These are phyloP conservation scores for Fusarium secorum DNA, from an alignment of 2,329 filamentous ascomycete genomes.

Conservation along the genomic window DNA sequence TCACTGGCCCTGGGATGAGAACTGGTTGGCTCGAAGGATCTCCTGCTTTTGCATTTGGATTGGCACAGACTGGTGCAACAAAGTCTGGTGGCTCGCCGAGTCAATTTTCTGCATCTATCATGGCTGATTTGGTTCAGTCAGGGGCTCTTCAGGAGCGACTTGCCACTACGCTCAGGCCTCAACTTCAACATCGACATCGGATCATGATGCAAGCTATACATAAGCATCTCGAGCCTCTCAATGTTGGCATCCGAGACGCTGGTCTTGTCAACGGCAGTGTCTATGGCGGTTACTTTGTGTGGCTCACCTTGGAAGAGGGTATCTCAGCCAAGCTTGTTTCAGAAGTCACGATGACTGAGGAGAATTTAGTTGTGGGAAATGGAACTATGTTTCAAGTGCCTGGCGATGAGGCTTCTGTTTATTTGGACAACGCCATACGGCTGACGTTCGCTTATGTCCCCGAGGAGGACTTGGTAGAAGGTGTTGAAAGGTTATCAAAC, in stretches of 20 bases:
- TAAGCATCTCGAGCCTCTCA: constrained; percentile 67
- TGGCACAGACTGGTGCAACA: constrained; percentile 62
- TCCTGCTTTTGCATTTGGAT: constrained; percentile 58
- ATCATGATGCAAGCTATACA: constrained; percentile 67
- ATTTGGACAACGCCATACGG: constrained; percentile 68
- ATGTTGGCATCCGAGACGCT: constrained; percentile 56
- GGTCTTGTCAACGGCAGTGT: constrained; percentile 54
- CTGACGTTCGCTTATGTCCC: constrained; percentile 79
- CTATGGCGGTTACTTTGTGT: constrained; percentile 87
- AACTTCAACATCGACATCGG: constrained; percentile 55
- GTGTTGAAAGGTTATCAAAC: constrained; percentile 67
- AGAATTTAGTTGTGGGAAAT: constrained; percentile 72
- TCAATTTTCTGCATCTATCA: constrained; percentile 61
- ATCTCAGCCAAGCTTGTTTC: constrained; percentile 64
- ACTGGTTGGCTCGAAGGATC: constrained; percentile 89
- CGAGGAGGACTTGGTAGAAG: constrained; percentile 70
- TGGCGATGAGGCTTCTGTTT: constrained; percentile 60
- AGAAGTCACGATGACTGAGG: constrained; percentile 64
- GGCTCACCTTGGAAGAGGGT: constrained; percentile 69
- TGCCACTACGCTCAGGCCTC: constrained; percentile 52
- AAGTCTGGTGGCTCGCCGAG: constrained; percentile 65
- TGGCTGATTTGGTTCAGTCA: constrained; percentile 56
- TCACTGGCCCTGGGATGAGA: constrained; percentile 79
- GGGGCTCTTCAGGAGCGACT: constrained; percentile 58
- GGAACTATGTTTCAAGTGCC: constrained; percentile 75